These are phyloP conservation scores for Fomitiporia mediterranea DNA, from an alignment of 1,284 basidiomycete species.

Conservation along the genomic window DNA sequence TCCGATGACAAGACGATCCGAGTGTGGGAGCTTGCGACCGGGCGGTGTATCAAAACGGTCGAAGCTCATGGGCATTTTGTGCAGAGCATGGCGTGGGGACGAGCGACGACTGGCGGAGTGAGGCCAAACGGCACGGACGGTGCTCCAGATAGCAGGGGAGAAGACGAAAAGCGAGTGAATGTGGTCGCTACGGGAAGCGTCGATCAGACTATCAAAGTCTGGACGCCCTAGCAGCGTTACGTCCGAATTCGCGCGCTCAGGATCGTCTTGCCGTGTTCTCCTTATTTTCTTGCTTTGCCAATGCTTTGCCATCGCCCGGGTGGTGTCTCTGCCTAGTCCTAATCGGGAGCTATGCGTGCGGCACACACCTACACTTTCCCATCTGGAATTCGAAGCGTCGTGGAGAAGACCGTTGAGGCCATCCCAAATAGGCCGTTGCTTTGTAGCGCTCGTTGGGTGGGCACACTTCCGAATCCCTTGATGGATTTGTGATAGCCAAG, in stretches of 20 bases:
- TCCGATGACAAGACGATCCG: conserved; percentile 76
- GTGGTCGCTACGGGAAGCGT: conserved; percentile 65
- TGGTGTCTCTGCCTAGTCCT: not conserved
- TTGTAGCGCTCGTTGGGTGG: conserved; percentile 13
- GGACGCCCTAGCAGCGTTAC: conserved; percentile 14
- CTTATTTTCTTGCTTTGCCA: conserved; percentile 14
- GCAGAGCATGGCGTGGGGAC: conserved; percentile 61
- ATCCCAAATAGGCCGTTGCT: conserved; percentile 11
- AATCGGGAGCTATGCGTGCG: conserved; percentile 1
- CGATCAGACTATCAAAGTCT: conserved; percentile 44
- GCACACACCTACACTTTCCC: conserved; percentile 9
- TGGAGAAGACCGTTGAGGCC: conserved; percentile 3
- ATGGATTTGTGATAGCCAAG: conserved; percentile 11
- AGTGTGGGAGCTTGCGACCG: conserved; percentile 69
- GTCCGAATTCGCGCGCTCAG: not conserved
- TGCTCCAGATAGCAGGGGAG: conserved; percentile 30
- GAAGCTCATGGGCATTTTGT: conserved; percentile 73
- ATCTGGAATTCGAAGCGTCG: conserved; percentile 16
- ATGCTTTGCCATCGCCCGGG: not conserved
- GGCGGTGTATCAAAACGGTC: conserved; percentile 62
- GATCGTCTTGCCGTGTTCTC: not conserved
- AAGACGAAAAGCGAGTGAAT: conserved; percentile 46
- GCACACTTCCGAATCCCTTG: not conserved
- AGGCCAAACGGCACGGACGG: conserved; percentile 34
- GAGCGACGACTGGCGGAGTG: conserved; percentile 41